phyloP scores from a whole-genome alignment of 768 basidiomycete species.

The Tulasnella sp. region DNA sequence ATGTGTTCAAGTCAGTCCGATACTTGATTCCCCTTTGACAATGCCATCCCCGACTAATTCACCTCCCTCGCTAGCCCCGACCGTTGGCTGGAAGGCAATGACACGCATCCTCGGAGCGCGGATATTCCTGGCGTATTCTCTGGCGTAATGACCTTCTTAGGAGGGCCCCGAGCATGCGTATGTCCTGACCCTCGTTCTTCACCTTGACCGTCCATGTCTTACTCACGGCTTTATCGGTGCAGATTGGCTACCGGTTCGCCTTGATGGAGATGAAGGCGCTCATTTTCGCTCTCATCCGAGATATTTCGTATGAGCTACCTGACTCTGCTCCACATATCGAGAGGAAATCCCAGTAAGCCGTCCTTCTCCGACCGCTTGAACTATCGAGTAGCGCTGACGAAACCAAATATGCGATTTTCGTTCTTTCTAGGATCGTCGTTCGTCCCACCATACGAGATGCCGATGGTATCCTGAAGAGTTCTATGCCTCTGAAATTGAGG shows the following conservation, averaged over 20 bases:
- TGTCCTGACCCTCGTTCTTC: too few relatives aligned
- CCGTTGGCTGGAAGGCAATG: slow-evolving; percentile 5
- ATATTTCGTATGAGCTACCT: slow-evolving; percentile 47
- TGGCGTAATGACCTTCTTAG: slow-evolving; percentile 15
- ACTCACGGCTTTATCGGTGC: neutral
- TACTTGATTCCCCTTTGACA: neutral
- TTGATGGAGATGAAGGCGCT: slow-evolving; percentile 33
- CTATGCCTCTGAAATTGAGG: neutral
- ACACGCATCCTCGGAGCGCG: neutral
- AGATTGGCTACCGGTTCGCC: slow-evolving; percentile 15
- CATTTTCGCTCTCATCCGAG: slow-evolving; percentile 44
- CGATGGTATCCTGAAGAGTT: neutral
- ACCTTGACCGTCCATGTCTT: too few relatives aligned
- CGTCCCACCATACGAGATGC: neutral
- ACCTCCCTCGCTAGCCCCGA: neutral
- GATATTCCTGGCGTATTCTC: slow-evolving; percentile 14
- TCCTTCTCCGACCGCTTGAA: neutral
- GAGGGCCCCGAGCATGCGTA: slow-evolving; percentile 19
- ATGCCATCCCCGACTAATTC: neutral
- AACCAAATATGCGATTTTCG: neutral
- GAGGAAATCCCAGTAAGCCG: neutral
- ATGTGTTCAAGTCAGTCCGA: slow-evolving; percentile 45
- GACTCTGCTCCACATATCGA: slow-evolving; percentile 40
- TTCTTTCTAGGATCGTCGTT: neutral
- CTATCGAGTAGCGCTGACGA: neutral